phyloP scores from a whole-genome alignment of 371 early-diverging fungal species.

The Dichotomocladium elegans region DNA sequence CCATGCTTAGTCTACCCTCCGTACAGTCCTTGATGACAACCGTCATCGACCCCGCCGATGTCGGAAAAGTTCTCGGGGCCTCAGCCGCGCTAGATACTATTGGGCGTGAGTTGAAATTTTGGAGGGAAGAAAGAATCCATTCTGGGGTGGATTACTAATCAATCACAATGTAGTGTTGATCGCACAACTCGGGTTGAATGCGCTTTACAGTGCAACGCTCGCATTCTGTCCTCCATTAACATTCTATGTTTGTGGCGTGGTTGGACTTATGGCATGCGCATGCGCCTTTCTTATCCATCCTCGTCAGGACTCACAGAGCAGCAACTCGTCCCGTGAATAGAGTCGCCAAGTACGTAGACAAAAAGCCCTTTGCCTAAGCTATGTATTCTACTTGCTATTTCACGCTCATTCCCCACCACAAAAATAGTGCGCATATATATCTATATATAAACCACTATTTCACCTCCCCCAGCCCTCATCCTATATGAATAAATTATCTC shows the following conservation, averaged over 20 bases:
- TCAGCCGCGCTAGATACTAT: constrained; percentile 45
- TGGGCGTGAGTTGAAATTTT: constrained; percentile 33
- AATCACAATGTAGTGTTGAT: constrained; percentile 21
- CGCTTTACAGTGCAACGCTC: constrained; percentile 46
- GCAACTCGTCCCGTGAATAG: no score
- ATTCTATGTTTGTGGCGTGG: constrained; percentile 28
- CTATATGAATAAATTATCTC: no score
- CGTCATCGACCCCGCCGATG: constrained; percentile 40
- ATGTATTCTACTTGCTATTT: no score
- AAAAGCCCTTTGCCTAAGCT: no score
- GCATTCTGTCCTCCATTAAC: constrained; percentile 40
- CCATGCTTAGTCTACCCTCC: constrained; percentile 38
- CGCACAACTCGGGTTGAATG: constrained; percentile 29
- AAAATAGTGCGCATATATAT: no score
- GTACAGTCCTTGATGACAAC: constrained; percentile 39
- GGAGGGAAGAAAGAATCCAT: background rate
- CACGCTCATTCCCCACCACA: no score
- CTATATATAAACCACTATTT: no score
- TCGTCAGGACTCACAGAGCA: no score
- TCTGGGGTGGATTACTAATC: background rate
- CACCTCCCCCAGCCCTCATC: no score
- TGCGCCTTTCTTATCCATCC: constrained; percentile 18
- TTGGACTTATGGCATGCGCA: constrained; percentile 6
- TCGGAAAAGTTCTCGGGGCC: constrained; percentile 49
- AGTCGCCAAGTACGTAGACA: no score